Evolutionary conservation across 306 rosid species (phyloP).

Genomic region (Dalbergia cultrata): DNA sequence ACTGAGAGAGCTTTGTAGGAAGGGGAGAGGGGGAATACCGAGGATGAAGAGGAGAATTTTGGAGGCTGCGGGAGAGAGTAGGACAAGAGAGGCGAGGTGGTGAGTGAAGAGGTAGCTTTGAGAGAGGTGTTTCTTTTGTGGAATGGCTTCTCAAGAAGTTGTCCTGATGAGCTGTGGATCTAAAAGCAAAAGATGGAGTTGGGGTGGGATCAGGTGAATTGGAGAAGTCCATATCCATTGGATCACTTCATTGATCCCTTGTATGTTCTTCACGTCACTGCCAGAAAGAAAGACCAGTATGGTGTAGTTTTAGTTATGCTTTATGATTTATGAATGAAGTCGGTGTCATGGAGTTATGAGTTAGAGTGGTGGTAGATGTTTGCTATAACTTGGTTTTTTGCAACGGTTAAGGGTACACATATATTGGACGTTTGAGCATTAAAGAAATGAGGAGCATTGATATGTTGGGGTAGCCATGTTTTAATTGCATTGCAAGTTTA

Average conservation of each 20-base stretch:
- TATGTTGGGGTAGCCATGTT: not conserved
- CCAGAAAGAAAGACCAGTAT: constrained; percentile 13
- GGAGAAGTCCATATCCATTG: constrained; percentile 48
- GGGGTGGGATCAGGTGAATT: constrained; percentile 67
- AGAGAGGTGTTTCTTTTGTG: constrained; percentile 68
- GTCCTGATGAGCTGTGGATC: constrained; percentile 39
- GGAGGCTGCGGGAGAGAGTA: constrained; percentile 68
- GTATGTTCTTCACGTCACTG: not conserved
- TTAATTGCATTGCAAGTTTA: constrained; percentile 36
- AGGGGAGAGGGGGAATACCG: constrained; percentile 29
- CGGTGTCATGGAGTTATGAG: constrained; percentile 19
- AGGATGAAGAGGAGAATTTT: constrained; percentile 65
- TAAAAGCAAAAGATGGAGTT: constrained; percentile 63
- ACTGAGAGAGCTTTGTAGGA: constrained; percentile 46
- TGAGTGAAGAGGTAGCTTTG: constrained; percentile 57
- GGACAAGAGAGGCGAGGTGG: constrained; percentile 69
- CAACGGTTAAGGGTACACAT: constrained; percentile 9
- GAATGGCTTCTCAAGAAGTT: constrained; percentile 70
- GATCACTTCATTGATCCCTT: constrained; percentile 50
- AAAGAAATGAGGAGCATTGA: constrained; percentile 11
- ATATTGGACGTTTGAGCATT: not conserved
- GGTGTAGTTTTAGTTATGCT: not conserved
- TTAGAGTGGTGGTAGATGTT: constrained; percentile 46
- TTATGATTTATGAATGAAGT: constrained; percentile 42
- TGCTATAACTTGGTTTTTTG: constrained; percentile 37